Evolutionary conservation across 78 protist species (phyloP), one percentile per base, ranked within the genome.

Genomic region (Chrysochromulina tobinii): DNA sequence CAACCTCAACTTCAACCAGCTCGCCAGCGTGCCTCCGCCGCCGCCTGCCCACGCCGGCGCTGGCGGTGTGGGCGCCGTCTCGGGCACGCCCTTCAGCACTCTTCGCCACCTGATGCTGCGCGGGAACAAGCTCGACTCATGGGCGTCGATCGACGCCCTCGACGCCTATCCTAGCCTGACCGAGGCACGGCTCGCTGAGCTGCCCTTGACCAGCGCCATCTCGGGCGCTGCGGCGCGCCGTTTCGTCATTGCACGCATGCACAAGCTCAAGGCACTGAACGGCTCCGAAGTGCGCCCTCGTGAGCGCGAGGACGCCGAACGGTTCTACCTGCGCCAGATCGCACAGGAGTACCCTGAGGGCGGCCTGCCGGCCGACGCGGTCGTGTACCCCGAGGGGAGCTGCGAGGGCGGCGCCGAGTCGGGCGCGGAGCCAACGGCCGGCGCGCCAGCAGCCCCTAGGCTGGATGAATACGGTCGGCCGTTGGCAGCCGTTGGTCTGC

Each of bases 231-330:
- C 15, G n/a, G 51, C 81, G 66, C 87, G 87, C 50, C 87, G n/a
- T 8, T 1, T 55, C 25, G 0, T 51, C 66, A 81, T 81, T 67
- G 87, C 87, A 25, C 87, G 87, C 12, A 11, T 81, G 18, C 51
- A 67, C 18, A 1, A 6, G 23, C 61, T 81, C 51, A 12, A 0
- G 20, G 12, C 50, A 23, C 87, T 81, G 23, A 81, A 81, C 66
- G 87, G 87, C 8, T 38, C 87, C 25, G 54, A 54, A 25, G 88
- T 83, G 57, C 21, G 54, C 20, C 2, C 1, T 53, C 67, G 66
- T 12, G 88, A 83, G 88, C 88, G 88, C 14, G 57, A 83, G 88
- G 88, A 58, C 25, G 88, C 88, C 23, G 88, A 83, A 72, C 66
- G 88, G 27, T 83, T 17, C 57, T 83, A 83, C 72, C 27, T 83